phyloP scores from a whole-genome alignment of 306 rosid genomes.

The Cucurbita argyrosperma region DNA sequence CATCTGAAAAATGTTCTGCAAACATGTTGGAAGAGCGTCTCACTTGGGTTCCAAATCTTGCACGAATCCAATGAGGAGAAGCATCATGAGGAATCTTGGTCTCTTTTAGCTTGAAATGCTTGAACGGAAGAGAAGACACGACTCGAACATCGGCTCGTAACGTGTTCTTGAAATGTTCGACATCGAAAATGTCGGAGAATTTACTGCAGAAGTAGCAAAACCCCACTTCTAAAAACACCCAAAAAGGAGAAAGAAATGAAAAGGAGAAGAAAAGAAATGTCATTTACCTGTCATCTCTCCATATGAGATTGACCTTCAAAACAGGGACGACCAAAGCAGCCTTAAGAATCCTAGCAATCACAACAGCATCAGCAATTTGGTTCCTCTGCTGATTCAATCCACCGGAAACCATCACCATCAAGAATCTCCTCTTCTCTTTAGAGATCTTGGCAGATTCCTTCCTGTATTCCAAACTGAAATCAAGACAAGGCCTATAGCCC shows the following conservation, averaged over 20 bases:
- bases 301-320: constrained; percentile 38
- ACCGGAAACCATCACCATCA: constrained; percentile 42
- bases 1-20: neutral
- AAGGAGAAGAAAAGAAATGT: neutral
- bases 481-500: constrained; percentile 30
- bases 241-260: neutral
- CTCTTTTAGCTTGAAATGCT: constrained; percentile 27
- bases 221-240: neutral
- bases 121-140: constrained; percentile 32
- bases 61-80: constrained; percentile 36
- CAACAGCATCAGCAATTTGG: constrained; percentile 46
- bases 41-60: constrained; percentile 28
- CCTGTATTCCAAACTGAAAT: constrained; percentile 29
- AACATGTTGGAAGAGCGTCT: neutral
- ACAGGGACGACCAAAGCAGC: constrained; percentile 36
- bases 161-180: constrained; percentile 27
- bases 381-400: constrained; percentile 54
- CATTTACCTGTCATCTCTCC: constrained; percentile 41
- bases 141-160: constrained; percentile 37
- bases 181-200: constrained; percentile 40
- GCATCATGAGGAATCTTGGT: constrained; percentile 30
- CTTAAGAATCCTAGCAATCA: constrained; percentile 39
- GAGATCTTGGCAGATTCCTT: constrained; percentile 16
- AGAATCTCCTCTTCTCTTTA: constrained; percentile 30
- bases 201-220: constrained; percentile 21